Conservation (phyloP, 2,329 filamentous ascomycete genomes). For the Hypoxylon sp. region DNA sequence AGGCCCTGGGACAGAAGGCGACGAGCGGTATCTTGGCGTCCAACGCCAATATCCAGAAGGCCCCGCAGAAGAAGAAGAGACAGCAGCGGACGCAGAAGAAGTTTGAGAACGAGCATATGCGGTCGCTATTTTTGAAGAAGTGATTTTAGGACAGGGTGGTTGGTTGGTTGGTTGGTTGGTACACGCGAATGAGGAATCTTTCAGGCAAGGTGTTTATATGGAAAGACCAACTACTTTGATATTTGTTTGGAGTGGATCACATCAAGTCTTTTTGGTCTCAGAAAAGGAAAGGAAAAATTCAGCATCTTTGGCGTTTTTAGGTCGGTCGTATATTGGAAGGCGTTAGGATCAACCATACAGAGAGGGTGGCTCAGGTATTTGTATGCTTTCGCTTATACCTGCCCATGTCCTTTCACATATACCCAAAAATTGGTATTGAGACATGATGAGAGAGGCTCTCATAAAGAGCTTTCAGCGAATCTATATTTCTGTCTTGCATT, state of each 20-base stretch:
- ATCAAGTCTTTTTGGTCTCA: neutral
- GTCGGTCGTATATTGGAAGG: slow-evolving; percentile 11
- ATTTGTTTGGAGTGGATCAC: neutral
- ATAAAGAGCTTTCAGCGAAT: no score
- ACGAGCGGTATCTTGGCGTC: slow-evolving; percentile 79
- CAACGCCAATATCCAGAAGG: slow-evolving; percentile 63
- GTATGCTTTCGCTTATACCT: slow-evolving; percentile 1
- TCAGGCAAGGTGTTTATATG: neutral
- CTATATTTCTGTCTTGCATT: neutral
- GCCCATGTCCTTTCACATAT: slow-evolving; percentile 1
- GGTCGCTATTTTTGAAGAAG: no score
- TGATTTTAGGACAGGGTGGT: no score
- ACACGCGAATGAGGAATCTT: no score
- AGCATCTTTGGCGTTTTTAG: slow-evolving; percentile 31
- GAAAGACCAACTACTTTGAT: slow-evolving; percentile 48
- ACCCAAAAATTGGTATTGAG: slow-evolving; percentile 4
- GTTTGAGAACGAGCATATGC: slow-evolving; percentile 89
- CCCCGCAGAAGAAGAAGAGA: slow-evolving; percentile 71
- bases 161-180: no score
- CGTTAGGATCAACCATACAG: neutral
- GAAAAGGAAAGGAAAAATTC: neutral
- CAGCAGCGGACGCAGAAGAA: slow-evolving; percentile 79
- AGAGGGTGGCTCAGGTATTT: neutral
- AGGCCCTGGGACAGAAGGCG: slow-evolving; percentile 81
- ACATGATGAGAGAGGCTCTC: neutral